Evolutionary conservation across 2,329 filamentous ascomycete genomes (phyloP).

Genomic region (Elsinoe perseae): DNA sequence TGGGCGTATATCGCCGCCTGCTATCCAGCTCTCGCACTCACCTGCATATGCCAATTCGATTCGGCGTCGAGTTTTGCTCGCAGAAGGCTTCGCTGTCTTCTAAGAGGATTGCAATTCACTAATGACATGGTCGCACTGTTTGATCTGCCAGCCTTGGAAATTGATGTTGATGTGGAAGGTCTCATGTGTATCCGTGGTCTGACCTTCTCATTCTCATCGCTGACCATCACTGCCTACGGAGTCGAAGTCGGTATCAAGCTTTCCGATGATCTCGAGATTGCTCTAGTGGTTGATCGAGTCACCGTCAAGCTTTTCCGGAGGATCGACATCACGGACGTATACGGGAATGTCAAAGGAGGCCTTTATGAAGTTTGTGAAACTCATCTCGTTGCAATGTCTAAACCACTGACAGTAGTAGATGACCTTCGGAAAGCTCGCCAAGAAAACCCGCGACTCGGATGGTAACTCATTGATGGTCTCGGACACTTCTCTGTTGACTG

Average conservation of each 20-base stretch:
- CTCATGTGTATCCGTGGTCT: constrained; percentile 47
- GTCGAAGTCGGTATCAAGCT: constrained; percentile 48
- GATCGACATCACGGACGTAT: constrained; percentile 47
- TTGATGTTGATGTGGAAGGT: constrained; percentile 47
- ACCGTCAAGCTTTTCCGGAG: constrained; percentile 42
- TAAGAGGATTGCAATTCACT: constrained; percentile 43
- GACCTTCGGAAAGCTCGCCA: constrained; percentile 38
- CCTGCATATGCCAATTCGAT: constrained; percentile 43
- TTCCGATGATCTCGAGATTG: constrained; percentile 46
- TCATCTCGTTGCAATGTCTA: no score
- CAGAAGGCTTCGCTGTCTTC: constrained; percentile 28
- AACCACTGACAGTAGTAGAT: constrained; percentile 26
- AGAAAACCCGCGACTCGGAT: constrained; percentile 31
- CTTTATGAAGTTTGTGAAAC: constrained; percentile 30
- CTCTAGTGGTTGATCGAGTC: constrained; percentile 44
- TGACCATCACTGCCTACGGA: constrained; percentile 46
- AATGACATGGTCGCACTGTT: constrained; percentile 46
- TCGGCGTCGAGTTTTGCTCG: constrained; percentile 32
- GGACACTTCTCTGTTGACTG: constrained; percentile 41
- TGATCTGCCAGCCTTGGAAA: constrained; percentile 45
- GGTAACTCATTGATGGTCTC: constrained; percentile 37
- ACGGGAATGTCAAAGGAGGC: constrained; percentile 49
- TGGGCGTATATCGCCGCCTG: constrained; percentile 37
- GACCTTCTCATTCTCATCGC: constrained; percentile 43
- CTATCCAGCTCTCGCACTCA: constrained; percentile 37